These are phyloP conservation scores for Colletotrichum tofieldiae DNA, from an alignment of 2,329 filamentous ascomycete genomes.

Conservation along the genomic window DNA sequence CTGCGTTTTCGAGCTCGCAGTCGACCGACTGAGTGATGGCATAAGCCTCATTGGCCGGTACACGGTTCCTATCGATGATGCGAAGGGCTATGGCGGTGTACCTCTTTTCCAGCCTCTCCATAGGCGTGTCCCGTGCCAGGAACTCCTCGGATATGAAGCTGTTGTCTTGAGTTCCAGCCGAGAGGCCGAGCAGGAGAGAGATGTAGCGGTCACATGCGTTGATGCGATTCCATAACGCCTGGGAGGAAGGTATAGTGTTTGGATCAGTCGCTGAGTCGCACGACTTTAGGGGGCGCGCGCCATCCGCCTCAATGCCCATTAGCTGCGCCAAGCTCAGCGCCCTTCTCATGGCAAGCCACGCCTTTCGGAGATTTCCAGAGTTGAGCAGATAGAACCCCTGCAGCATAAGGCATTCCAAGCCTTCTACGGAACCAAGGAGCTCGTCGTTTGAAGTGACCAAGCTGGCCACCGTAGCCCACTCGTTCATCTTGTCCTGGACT, in stretches of 20 bases:
- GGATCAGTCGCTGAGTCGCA: conserved; percentile 56
- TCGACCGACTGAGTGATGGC: conserved; percentile 61
- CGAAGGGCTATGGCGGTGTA: conserved; percentile 60
- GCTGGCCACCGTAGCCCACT: conserved; percentile 53
- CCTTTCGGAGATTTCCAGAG: conserved; percentile 67
- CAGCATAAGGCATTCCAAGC: conserved; percentile 67
- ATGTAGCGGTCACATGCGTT: conserved; percentile 66
- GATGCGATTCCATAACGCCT: conserved; percentile 64
- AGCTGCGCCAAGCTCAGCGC: conserved; percentile 67
- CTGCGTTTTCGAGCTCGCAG: conserved; percentile 62
- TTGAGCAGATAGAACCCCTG: conserved; percentile 67
- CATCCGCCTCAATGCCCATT: conserved; percentile 62
- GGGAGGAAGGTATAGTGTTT: conserved; percentile 38
- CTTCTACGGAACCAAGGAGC: conserved; percentile 66
- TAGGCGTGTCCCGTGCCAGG: conserved; percentile 52
- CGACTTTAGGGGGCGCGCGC: conserved; percentile 53
- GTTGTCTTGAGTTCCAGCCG: conserved; percentile 60
- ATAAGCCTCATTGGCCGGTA: conserved; percentile 55
- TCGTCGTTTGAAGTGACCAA: conserved; percentile 67
- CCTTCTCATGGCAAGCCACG: conserved; percentile 67
- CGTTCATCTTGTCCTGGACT: conserved; percentile 49
- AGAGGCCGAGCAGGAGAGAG: conserved; percentile 66
- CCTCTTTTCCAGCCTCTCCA: conserved; percentile 62
- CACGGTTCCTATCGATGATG: conserved; percentile 64
- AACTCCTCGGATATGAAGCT: conserved; percentile 53